These are phyloP conservation scores for Penicillium sp. DNA, from an alignment of 2,329 filamentous ascomycete genomes.

Conservation along the genomic window DNA sequence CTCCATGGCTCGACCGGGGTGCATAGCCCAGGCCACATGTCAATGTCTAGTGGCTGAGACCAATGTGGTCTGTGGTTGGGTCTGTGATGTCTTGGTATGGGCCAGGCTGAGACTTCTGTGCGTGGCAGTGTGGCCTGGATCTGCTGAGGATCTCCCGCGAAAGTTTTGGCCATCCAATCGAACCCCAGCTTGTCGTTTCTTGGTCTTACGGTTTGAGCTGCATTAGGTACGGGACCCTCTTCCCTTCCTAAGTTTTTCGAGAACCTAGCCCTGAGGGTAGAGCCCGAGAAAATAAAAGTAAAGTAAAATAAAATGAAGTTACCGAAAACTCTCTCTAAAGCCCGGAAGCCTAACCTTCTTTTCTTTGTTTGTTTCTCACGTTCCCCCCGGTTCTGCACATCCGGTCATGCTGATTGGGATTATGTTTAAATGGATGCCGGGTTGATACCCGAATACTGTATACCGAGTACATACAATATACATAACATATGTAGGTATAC, in stretches of 20 bases:
- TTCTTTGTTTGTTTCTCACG: constrained; percentile 1
- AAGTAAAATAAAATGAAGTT: constrained; percentile 16
- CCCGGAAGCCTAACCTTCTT: constrained; percentile 21
- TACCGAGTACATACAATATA: no score
- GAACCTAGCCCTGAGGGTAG: background rate
- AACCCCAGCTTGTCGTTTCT: constrained; percentile 10
- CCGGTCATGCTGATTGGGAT: constrained; percentile 16
- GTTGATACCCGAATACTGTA: background rate
- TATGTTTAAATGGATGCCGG: background rate
- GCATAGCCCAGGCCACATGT: constrained; percentile 5
- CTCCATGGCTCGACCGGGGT: constrained; percentile 5
- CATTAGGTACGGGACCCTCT: constrained; percentile 24
- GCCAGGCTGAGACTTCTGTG: background rate
- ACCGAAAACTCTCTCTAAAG: constrained; percentile 21
- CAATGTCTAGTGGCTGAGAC: background rate
- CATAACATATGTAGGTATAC: no score
- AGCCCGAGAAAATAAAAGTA: constrained; percentile 1
- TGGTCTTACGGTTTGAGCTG: background rate
- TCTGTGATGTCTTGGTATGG: background rate
- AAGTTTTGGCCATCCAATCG: constrained; percentile 29
- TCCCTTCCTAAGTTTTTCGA: constrained; percentile 7
- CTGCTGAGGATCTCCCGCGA: constrained; percentile 39
- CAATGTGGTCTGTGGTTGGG: background rate
- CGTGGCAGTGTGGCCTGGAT: constrained; percentile 23
- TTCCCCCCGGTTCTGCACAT: constrained; percentile 11